Evolutionary conservation across 768 basidiomycete genomes (phyloP).

Genomic region (Lactarius sanguifluus): DNA sequence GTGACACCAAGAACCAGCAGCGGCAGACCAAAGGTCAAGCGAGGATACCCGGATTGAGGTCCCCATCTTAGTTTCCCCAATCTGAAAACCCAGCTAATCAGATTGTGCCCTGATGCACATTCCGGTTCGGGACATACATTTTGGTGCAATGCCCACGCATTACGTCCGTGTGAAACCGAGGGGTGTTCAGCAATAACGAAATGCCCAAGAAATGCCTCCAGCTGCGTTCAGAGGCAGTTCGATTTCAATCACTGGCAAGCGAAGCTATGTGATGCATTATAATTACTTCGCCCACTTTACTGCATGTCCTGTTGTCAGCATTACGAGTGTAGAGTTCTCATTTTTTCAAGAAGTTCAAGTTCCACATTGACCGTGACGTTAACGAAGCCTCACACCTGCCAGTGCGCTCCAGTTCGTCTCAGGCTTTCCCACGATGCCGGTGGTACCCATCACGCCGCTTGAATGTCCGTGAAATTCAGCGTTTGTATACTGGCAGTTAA

Average conservation of each 20-base stretch:
- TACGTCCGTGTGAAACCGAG: slow-evolving; percentile 16
- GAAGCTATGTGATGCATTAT: background rate
- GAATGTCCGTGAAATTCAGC: slow-evolving; percentile 3
- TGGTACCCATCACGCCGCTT: background rate
- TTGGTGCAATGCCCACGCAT: background rate
- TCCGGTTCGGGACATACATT: background rate
- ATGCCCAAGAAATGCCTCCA: background rate
- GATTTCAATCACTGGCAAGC: slow-evolving; percentile 19
- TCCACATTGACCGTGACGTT: background rate
- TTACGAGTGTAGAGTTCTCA: background rate
- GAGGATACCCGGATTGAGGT: slow-evolving; percentile 3
- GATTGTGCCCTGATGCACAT: slow-evolving; percentile 8
- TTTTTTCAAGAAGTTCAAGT: background rate
- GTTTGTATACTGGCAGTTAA: background rate
- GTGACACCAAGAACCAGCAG: background rate
- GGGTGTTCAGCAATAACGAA: background rate
- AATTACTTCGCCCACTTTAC: background rate
- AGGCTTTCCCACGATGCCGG: background rate
- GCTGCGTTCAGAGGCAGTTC: slow-evolving; percentile 5
- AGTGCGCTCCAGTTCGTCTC: background rate
- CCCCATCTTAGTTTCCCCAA: background rate
- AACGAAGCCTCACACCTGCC: background rate
- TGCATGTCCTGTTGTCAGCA: background rate
- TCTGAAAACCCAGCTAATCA: slow-evolving; percentile 1
- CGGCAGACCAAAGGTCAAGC: background rate